A percentile compares a stretch with the other conserved stretches of the same genome.
Conservation (phyloP, 139 green algal species). For the Deuterostichococcus epilithicus region DNA sequence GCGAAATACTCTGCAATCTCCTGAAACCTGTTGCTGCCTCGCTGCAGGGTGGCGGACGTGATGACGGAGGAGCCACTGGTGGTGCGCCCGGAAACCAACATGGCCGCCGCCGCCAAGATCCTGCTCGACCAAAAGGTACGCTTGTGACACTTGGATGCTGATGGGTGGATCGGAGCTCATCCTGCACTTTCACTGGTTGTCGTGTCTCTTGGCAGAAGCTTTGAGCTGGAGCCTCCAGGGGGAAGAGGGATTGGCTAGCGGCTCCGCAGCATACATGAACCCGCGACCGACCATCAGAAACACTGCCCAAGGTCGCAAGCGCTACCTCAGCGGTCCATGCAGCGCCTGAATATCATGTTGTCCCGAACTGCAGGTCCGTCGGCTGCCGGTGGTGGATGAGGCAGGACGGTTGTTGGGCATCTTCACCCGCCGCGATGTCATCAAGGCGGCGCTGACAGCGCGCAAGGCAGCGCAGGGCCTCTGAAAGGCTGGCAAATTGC, state of each 20-base stretch:
- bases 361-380: constrained; percentile 32
- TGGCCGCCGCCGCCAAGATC: constrained; percentile 59
- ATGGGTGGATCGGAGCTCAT: background rate
- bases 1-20: too few relatives aligned
- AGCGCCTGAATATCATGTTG: too few relatives aligned
- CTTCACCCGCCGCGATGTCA: constrained; percentile 62
- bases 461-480: constrained; percentile 27
- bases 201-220: background rate
- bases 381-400: constrained; percentile 68
- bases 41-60: constrained; percentile 66
- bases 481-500: constrained; percentile 4
- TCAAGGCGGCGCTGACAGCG: constrained; percentile 48
- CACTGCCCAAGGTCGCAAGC: too few relatives aligned
- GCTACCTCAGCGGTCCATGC: too few relatives aligned
- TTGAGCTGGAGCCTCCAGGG: background rate
- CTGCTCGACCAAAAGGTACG: constrained; percentile 30
- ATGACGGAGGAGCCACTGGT: constrained; percentile 69
- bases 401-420: constrained; percentile 49
- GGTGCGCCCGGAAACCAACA: constrained; percentile 52
- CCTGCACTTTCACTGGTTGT: background rate
- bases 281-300: too few relatives aligned
- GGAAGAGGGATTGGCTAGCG: too few relatives aligned
- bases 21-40: background rate
- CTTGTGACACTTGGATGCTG: background rate
- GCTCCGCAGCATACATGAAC: too few relatives aligned